Percentiles rank a stretch among this genome's conserved stretches.
phyloP scores from a whole-genome alignment of 164 flowering plant species.

The Santalum album region DNA sequence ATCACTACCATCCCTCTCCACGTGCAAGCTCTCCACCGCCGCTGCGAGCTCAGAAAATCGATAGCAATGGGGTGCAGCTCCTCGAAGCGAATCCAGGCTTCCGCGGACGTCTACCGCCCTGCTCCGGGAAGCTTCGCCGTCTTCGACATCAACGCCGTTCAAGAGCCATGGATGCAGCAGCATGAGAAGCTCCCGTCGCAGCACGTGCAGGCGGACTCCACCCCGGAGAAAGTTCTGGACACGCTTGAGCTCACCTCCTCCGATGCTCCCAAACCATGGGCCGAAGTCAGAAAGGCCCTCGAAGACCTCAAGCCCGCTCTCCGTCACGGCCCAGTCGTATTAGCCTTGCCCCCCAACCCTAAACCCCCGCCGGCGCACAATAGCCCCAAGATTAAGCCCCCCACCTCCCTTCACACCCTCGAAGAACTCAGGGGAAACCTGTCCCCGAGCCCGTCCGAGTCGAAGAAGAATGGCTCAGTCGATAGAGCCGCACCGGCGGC shows the following conservation, averaged over 20 bases:
- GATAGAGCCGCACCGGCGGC: neutral
- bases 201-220: constrained; percentile 29
- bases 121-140: constrained; percentile 68
- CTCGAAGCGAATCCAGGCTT: constrained; percentile 52
- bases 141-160: constrained; percentile 59
- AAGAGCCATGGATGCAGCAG: constrained; percentile 65
- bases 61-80: constrained; percentile 75
- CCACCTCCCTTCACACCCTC: constrained; percentile 56
- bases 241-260: constrained; percentile 32
- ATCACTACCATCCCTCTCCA: too few species aligned
- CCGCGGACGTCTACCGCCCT: constrained; percentile 56
- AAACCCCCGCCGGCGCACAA: constrained; percentile 7
- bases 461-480: constrained; percentile 5
- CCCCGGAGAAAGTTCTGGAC: constrained; percentile 66
- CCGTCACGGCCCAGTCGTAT: constrained; percentile 8
- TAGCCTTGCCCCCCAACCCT: neutral
- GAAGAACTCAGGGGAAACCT: constrained; percentile 65
- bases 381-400: neutral
- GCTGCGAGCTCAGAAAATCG: too few species aligned
- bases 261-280: constrained; percentile 68
- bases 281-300: constrained; percentile 73
- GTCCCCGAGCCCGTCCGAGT: neutral
- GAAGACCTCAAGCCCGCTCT: constrained; percentile 63
- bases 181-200: constrained; percentile 20
- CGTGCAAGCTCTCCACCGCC: too few species aligned